Evolutionary conservation across 768 basidiomycete genomes (phyloP).

Genomic region (Amanita fuliginea): DNA sequence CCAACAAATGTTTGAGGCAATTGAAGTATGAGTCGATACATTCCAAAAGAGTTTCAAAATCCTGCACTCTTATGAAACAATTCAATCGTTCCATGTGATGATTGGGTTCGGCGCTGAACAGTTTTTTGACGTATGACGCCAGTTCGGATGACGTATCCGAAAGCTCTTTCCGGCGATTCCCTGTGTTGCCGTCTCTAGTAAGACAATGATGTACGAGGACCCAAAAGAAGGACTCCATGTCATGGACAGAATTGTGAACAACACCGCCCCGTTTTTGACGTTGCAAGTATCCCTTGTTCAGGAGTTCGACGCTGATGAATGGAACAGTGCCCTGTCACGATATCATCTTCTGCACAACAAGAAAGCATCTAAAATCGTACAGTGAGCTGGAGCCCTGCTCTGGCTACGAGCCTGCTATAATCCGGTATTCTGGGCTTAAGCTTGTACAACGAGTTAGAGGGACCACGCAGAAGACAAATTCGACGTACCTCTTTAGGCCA

Average conservation of each 20-base stretch:
- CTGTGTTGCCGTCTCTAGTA: constrained; percentile 10
- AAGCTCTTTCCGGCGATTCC: neutral
- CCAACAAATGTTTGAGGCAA: neutral
- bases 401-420: too few relatives aligned
- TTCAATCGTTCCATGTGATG: too few relatives aligned
- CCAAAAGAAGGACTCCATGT: constrained; percentile 15
- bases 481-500: neutral
- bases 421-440: neutral
- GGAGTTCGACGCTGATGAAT: neutral
- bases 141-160: neutral
- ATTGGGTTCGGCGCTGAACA: neutral
- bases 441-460: neutral
- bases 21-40: neutral
- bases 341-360: neutral
- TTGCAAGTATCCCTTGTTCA: neutral
- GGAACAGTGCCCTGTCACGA: neutral
- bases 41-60: neutral
- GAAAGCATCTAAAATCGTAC: neutral
- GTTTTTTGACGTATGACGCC: rapidly evolving
- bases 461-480: neutral
- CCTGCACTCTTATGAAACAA: neutral
- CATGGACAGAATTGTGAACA: constrained; percentile 9
- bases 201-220: constrained; percentile 12
- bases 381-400: too few relatives aligned
- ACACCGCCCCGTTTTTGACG: neutral